phyloP scores from a whole-genome alignment of 2,329 filamentous ascomycete species.

The Didymella segeticola region DNA sequence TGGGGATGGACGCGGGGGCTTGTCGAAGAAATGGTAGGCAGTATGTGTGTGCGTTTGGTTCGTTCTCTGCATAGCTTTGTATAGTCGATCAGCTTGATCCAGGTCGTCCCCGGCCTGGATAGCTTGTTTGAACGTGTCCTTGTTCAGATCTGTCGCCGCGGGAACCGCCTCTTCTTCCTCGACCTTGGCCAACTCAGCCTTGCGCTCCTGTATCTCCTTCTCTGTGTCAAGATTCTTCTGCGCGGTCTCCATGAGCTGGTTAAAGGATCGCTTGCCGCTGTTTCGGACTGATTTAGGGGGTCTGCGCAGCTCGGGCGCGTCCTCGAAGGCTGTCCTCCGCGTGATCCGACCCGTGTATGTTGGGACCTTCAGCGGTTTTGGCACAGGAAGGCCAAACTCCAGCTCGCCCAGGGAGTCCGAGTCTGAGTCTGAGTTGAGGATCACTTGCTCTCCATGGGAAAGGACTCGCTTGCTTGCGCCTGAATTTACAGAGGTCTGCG shows the following conservation, averaged over 20 bases:
- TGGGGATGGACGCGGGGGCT: conserved; percentile 12
- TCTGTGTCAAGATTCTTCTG: conserved; percentile 35
- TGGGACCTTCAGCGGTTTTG: conserved; percentile 16
- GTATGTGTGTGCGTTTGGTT: conserved; percentile 63
- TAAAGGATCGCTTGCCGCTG: conserved; percentile 27
- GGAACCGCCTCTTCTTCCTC: conserved; percentile 24
- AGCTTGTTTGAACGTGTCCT: conserved; percentile 35
- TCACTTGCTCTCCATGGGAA: conserved; percentile 57
- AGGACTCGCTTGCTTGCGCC: conserved; percentile 58
- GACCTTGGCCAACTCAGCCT: conserved; percentile 33
- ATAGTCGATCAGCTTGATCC: conserved; percentile 62
- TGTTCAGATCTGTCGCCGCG: conserved; percentile 21
- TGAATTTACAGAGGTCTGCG: conserved; percentile 39
- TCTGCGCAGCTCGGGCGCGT: conserved; percentile 30
- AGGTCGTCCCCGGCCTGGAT: conserved; percentile 75
- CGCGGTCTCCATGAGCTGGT: conserved; percentile 31
- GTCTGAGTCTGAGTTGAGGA: conserved; percentile 77
- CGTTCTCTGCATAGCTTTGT: conserved; percentile 65
- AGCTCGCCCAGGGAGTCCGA: conserved; percentile 62
- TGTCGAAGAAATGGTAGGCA: conserved; percentile 62
- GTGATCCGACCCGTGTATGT: conserved; percentile 19
- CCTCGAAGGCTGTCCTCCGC: conserved; percentile 12
- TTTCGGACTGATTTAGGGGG: conserved; percentile 26
- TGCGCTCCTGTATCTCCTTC: conserved; percentile 33
- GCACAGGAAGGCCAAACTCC: conserved; percentile 43